Percentiles rank a stretch among this genome's conserved stretches.
Evolutionary conservation across 805 yeast species (phyloP).

Genomic region (Kodamaea kakaduensis): DNA sequence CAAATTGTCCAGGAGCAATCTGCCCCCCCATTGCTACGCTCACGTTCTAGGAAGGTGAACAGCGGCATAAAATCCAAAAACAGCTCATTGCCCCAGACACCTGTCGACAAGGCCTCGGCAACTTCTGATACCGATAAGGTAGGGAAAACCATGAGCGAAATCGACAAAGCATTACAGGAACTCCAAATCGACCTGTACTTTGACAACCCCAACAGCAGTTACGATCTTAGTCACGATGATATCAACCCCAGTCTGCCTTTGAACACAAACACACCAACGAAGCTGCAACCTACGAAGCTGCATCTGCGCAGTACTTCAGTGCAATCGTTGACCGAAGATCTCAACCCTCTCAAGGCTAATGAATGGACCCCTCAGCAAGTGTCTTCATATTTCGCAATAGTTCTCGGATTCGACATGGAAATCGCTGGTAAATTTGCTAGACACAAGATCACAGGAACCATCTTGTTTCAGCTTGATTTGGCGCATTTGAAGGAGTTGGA

Average conservation of each 20-base stretch:
- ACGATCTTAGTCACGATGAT: constrained; percentile 3
- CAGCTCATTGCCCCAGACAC: constrained; percentile 10
- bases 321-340: constrained; percentile 18
- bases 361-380: constrained; percentile 89
- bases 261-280: constrained; percentile 1
- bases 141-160: constrained; percentile 59
- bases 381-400: constrained; percentile 63
- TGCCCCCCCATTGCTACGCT: constrained; percentile 30
- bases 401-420: constrained; percentile 66
- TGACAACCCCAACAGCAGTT: constrained; percentile 1
- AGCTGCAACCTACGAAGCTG: not conserved
- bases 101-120: constrained; percentile 11
- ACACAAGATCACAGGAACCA: constrained; percentile 87
- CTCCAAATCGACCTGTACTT: constrained; percentile 33
- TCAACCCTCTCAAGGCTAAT: constrained; percentile 48
- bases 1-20: constrained; percentile 34
- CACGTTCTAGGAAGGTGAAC: constrained; percentile 53
- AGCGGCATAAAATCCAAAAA: constrained; percentile 10
- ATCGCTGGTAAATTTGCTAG: constrained; percentile 77
- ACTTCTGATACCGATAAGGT: constrained; percentile 25
- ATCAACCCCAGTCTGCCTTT: not conserved
- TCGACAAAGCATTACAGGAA: constrained; percentile 69
- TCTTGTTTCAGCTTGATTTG: constrained; percentile 79
- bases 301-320: constrained; percentile 12
- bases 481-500: constrained; percentile 87